These are phyloP conservation scores for Amanita fuliginea DNA, from an alignment of 768 basidiomycete species.

Conservation along the genomic window DNA sequence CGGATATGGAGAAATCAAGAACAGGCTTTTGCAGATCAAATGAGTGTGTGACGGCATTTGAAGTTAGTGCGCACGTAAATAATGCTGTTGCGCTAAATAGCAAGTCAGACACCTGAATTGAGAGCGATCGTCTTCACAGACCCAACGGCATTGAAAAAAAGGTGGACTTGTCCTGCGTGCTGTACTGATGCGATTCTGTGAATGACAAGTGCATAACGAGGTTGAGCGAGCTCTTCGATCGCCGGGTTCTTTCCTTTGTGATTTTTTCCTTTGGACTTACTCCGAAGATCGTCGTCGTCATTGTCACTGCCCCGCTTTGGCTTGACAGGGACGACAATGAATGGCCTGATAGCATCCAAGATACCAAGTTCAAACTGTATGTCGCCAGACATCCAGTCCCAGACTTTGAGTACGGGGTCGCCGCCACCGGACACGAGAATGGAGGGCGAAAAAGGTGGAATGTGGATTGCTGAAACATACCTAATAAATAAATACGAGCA, in stretches of 20 bases:
- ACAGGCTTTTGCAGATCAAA: constrained; percentile 16
- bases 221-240: constrained; percentile 11
- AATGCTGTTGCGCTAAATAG: constrained; percentile 2
- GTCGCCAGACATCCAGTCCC: constrained; percentile 67
- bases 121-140: constrained; percentile 22
- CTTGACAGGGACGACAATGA: constrained; percentile 27
- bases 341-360: constrained; percentile 33
- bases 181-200: constrained; percentile 40
- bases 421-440: constrained; percentile 82
- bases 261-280: constrained; percentile 12
- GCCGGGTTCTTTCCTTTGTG: constrained; percentile 13
- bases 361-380: constrained; percentile 43
- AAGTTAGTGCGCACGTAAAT: constrained; percentile 3
- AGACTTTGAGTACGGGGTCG: constrained; percentile 63
- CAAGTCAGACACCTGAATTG: not conserved
- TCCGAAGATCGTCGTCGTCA: constrained; percentile 13
- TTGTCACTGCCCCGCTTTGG: constrained; percentile 23
- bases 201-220: constrained; percentile 42
- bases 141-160: constrained; percentile 71
- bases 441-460: constrained; percentile 35
- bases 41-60: constrained; percentile 5
- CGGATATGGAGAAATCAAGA: constrained; percentile 11
- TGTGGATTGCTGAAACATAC: constrained; percentile 75
- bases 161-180: constrained; percentile 21
- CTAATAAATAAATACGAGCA: constrained; percentile 24